Evolutionary conservation across 2,329 filamentous ascomycete genomes (phyloP).

Genomic region (Acrocalymma vagum): DNA sequence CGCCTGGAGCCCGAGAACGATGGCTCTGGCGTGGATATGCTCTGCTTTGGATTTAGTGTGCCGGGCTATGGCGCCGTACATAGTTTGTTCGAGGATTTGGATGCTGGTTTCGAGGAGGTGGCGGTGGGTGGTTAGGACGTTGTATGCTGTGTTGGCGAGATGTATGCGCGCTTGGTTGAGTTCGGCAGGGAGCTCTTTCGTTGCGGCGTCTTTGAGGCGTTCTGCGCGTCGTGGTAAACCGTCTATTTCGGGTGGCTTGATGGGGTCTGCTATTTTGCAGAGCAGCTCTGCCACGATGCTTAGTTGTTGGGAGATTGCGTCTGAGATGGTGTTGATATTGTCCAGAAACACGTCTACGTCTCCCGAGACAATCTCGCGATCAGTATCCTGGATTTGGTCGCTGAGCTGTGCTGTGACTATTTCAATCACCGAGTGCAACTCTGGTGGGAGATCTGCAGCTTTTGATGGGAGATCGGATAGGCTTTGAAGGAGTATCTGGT

Average conservation of each 20-base stretch:
- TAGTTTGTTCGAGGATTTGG: slow-evolving; percentile 55
- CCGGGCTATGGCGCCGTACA: slow-evolving; percentile 55
- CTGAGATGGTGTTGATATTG: slow-evolving; percentile 45
- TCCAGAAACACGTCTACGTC: slow-evolving; percentile 52
- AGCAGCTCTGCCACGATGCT: slow-evolving; percentile 37
- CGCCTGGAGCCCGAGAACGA: slow-evolving; percentile 52
- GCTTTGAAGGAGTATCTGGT: slow-evolving; percentile 43
- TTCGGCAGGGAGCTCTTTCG: slow-evolving; percentile 22
- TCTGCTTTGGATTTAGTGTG: slow-evolving; percentile 53
- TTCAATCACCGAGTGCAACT: slow-evolving; percentile 54
- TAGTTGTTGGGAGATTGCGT: slow-evolving; percentile 44
- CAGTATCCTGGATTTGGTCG: slow-evolving; percentile 43
- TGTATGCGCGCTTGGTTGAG: slow-evolving; percentile 38
- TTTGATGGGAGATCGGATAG: slow-evolving; percentile 45
- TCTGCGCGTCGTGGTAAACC: slow-evolving; percentile 19
- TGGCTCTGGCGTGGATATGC: slow-evolving; percentile 51
- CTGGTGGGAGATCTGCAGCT: slow-evolving; percentile 47
- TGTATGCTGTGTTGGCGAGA: slow-evolving; percentile 42
- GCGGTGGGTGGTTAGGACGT: slow-evolving; percentile 48
- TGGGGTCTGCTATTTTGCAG: slow-evolving; percentile 40
- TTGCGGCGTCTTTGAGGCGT: slow-evolving; percentile 17
- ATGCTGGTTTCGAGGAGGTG: slow-evolving; percentile 49
- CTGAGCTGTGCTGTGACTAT: slow-evolving; percentile 51
- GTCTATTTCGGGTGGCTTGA: slow-evolving; percentile 14
- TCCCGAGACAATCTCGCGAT: slow-evolving; percentile 49